Conservation (phyloP, 352 stramenopile species). For the Phytophthora pinifolia region DNA sequence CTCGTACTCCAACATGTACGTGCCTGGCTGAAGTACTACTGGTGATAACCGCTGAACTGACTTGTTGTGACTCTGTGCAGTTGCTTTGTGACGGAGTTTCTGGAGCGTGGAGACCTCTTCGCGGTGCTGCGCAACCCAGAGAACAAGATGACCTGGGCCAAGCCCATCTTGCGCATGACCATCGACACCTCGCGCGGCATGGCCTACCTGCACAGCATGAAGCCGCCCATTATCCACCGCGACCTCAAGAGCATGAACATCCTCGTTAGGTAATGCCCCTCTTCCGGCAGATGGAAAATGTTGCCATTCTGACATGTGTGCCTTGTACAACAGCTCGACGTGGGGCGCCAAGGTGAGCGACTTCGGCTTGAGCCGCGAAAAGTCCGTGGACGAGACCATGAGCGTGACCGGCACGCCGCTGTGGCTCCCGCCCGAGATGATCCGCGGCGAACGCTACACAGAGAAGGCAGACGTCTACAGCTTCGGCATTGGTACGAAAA, state of each 20-base stretch:
- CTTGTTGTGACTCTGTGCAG: conserved; percentile 31
- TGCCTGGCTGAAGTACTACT: conserved; percentile 6
- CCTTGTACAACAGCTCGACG: conserved; percentile 49
- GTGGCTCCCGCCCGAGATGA: conserved; percentile 89
- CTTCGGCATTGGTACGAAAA: conserved; percentile 73
- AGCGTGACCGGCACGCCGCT: conserved; percentile 86
- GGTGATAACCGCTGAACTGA: conserved; percentile 7
- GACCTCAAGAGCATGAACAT: conserved; percentile 97
- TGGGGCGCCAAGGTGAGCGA: conserved; percentile 95
- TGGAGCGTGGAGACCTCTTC: conserved; percentile 85
- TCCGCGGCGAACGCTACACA: conserved; percentile 85
- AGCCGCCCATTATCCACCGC: conserved; percentile 98
- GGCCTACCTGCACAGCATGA: conserved; percentile 97
- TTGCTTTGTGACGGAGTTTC: conserved; percentile 88
- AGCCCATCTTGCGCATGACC: conserved; percentile 87
- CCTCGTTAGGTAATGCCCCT: conserved; percentile 61
- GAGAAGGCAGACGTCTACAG: conserved; percentile 90
- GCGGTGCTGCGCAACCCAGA: conserved; percentile 76
- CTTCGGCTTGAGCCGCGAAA: conserved; percentile 96
- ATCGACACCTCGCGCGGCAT: conserved; percentile 94
- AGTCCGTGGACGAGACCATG: conserved; percentile 95
- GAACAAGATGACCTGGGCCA: conserved; percentile 82
- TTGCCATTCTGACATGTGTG: conserved; percentile 18
- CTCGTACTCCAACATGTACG: conserved; percentile 91
- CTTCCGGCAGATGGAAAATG: conserved; percentile 6